A percentile compares a stretch with the other conserved stretches of the same genome.
phyloP scores from a whole-genome alignment of 2,329 filamentous ascomycete genomes.

The Aspergillus hiratsukae region DNA sequence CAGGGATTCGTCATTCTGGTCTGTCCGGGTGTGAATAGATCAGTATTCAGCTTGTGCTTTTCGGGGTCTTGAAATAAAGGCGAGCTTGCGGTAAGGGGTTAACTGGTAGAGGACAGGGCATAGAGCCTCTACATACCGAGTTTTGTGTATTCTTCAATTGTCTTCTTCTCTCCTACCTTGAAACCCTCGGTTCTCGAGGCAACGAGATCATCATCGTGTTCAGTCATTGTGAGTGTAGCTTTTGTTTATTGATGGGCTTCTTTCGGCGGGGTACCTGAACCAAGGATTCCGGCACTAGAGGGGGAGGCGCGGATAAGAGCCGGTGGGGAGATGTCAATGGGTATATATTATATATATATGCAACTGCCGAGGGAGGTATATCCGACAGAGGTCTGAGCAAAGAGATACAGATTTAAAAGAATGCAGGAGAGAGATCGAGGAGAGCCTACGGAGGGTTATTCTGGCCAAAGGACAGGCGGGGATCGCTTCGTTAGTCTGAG shows the following conservation, averaged over 20 bases:
- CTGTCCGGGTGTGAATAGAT: slow-evolving; percentile 36
- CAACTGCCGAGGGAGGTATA: not conserved
- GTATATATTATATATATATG: not conserved
- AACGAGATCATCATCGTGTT: slow-evolving; percentile 74
- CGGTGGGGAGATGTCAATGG: not conserved
- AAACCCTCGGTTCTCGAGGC: slow-evolving; percentile 90
- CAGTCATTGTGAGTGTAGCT: slow-evolving; percentile 54
- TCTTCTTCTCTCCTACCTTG: slow-evolving; percentile 99
- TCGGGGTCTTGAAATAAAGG: not conserved
- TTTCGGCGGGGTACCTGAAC: slow-evolving; percentile 15
- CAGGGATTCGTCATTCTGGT: slow-evolving; percentile 81
- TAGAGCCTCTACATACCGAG: slow-evolving; percentile 62
- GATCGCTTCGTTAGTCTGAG: not conserved
- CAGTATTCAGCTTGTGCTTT: not conserved
- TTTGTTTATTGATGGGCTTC: slow-evolving; percentile 3
- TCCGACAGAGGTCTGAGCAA: not conserved
- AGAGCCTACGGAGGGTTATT: not conserved
- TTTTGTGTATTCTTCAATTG: slow-evolving; percentile 86
- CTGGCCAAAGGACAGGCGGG: not conserved
- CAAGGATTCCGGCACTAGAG: not conserved
- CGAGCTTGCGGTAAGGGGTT: not conserved
- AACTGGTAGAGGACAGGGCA: not conserved
- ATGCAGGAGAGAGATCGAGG: not conserved
- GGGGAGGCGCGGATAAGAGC: not conserved
- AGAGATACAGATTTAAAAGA: not conserved